Base-by-base conservation (phyloP, 805 yeast species). In the Ogataea corticis region DNA sequence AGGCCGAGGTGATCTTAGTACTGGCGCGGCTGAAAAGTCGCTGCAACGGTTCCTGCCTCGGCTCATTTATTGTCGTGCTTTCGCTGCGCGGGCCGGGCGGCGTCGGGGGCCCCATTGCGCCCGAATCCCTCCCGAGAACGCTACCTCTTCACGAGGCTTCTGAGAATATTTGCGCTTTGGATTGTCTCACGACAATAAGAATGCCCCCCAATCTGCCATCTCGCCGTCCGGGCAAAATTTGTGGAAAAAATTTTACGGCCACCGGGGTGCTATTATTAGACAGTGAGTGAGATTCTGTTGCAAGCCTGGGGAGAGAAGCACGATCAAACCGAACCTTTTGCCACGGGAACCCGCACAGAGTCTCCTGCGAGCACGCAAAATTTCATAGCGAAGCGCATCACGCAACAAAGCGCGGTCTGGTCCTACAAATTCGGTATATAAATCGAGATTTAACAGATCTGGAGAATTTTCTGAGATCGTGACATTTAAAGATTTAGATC, bases 201-300 rank as follows among this genome's bases (percentile, higher is more conserved):
- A 15, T n/a, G n/a, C 16, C 14, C 10, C 10, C 6, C 6, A 5
- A 4, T 37, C 40, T 37, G 40, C 40, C 40, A 37, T 37, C 40
- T 37, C 40, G 40, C 40, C 40, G 40, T 37, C 33, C 40, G 40
- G 40, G 31, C 25, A 15, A 12, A 11, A 25, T 11, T 16, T 13
- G 39, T 11, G 40, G 14, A 37, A 37, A 37, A 27, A 27, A 11
- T 37, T 18, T 23, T 37, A 10, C 7, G 10, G 40, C 40, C 32
- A 37, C 23, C 40, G 11, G 39, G 40, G n/a, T 37, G 25, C 40
- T 37, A 37, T 37, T 15, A 37, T 37, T 37, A 37, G 40, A 37
- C 25, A 15, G 19, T n/a, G 7, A 31, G 16, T n/a, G 10, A 11
- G 16, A 16, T n/a, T 31, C 18, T 9, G 18, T 31, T 31, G 15